Evolutionary conservation across 2,329 filamentous ascomycete genomes (phyloP).

Genomic region (Curvularia eragrostidis): DNA sequence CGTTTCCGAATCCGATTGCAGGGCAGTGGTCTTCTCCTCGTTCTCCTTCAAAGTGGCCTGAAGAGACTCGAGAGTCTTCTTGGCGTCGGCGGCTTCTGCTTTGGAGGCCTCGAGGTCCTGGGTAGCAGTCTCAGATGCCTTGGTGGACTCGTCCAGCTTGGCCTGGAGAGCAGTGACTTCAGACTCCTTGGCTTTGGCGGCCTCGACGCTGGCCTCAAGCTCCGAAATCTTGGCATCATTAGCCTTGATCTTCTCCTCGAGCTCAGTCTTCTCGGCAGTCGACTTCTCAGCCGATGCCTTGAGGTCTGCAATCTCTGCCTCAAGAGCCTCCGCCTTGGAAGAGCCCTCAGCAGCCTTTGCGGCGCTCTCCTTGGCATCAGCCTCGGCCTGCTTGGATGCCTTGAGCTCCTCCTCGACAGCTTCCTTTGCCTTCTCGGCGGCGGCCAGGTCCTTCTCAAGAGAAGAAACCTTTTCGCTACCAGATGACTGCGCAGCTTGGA

Average conservation of each 20-base stretch:
- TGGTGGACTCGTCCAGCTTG: slow-evolving; percentile 26
- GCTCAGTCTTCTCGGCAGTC: slow-evolving; percentile 28
- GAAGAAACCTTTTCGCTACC: slow-evolving; percentile 35
- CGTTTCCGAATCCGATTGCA: slow-evolving; percentile 23
- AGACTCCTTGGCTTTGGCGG: slow-evolving; percentile 26
- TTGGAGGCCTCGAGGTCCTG: slow-evolving; percentile 30
- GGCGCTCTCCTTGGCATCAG: slow-evolving; percentile 26
- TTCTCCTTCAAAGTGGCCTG: slow-evolving; percentile 23
- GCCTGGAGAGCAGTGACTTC: slow-evolving; percentile 27
- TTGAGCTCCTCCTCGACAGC: slow-evolving; percentile 33
- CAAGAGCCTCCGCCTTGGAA: slow-evolving; percentile 22
- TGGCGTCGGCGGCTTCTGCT: slow-evolving; percentile 23
- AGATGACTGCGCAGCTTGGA: slow-evolving; percentile 30
- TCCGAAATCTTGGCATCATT: slow-evolving; percentile 33
- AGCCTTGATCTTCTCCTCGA: slow-evolving; percentile 35
- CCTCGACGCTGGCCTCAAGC: slow-evolving; percentile 27
- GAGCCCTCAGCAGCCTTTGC: slow-evolving; percentile 25
- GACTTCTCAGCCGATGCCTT: slow-evolving; percentile 34
- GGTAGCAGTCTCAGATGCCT: slow-evolving; percentile 19
- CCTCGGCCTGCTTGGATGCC: slow-evolving; percentile 23
- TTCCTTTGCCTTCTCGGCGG: slow-evolving; percentile 29
- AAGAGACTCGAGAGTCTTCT: slow-evolving; percentile 18
- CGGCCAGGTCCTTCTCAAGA: slow-evolving; percentile 35
- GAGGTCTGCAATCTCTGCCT: slow-evolving; percentile 30
- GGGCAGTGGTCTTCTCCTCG: slow-evolving; percentile 23